Evolutionary conservation across 2,329 filamentous ascomycete genomes (phyloP), one percentile per base, ranked within the genome.

Genomic region (Diaporthe ampelina): DNA sequence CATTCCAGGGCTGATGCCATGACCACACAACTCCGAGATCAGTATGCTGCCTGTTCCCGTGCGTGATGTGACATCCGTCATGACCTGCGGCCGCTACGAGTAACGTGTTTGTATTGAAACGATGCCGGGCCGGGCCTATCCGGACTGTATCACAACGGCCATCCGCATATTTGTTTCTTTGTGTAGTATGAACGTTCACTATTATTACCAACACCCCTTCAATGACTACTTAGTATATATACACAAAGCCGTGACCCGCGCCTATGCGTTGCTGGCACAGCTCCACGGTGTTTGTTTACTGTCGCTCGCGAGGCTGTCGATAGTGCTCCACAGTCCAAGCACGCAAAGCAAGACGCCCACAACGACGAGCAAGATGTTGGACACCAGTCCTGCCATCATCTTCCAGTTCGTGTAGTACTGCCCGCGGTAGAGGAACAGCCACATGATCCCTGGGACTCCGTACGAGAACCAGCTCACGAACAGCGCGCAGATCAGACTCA

Each of bases 401-500:
- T 79, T 81, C 75, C 80, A 77, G 63, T 79, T 74, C 21, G 74
- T 78, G 75, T 84, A 85, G 79, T 82, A 86, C 56, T 82, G 79
- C 3, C 85, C 85, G 17, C 83, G 79, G 79, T 88, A 81, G 82
- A 88, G 83, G 79, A 84, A 87, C 57, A 88, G 80, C 86, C 86
- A 88, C 74, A 87, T 85, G 57, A 84, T 79, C 3, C 86, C 86
- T 0, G 86, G 85, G 0, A 87, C 80, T 21, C 86, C 86, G 45
- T 85, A 87, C 70, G 89, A 91, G 81, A 94, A 94, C 92, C 92
- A 94, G 71, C 87, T 90, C 26, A 88, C 90, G 75, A 94, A 93
- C 1, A 93, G 81, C 1, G 91, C 87, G 40, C 85, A 87, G 78
- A 94, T 89, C 48, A 94, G 82, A 6, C 89, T 89, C 4, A 94